These are phyloP conservation scores for Alliaria petiolata DNA, from an alignment of 345 rosid species.

Conservation along the genomic window DNA sequence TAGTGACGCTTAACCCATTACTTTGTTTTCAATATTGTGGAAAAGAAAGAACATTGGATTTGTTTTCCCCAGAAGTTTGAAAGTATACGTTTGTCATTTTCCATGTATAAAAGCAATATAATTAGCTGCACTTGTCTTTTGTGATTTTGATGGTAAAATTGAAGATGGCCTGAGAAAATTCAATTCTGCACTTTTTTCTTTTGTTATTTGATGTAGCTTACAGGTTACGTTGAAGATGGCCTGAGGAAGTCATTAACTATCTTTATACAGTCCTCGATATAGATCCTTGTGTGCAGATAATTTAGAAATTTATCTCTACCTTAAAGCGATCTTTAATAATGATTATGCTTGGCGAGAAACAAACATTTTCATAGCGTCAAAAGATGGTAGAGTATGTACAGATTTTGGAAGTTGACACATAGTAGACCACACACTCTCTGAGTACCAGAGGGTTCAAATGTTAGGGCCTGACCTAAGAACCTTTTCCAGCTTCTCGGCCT, in stretches of 20 bases:
- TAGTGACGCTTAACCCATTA: constrained; percentile 27
- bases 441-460: constrained; percentile 31
- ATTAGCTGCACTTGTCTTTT: neutral
- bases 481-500: constrained; percentile 91
- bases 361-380: neutral
- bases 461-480: constrained; percentile 78
- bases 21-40: neutral
- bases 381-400: constrained; percentile 46
- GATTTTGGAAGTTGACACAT: constrained; percentile 13
- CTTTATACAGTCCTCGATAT: neutral
- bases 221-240: neutral
- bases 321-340: neutral
- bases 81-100: neutral
- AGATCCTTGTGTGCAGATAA: neutral
- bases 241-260: neutral
- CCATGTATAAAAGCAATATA: constrained; percentile 1
- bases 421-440: neutral
- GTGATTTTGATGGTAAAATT: neutral
- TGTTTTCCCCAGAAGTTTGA: neutral
- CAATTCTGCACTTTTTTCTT: neutral
- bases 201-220: neutral
- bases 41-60: neutral
- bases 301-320: neutral
- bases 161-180: neutral
- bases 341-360: neutral